Percentiles rank a stretch among this genome's conserved stretches.
Conservation (phyloP, 192 early-diverging fungal species). For the Mortierella hygrophila region DNA sequence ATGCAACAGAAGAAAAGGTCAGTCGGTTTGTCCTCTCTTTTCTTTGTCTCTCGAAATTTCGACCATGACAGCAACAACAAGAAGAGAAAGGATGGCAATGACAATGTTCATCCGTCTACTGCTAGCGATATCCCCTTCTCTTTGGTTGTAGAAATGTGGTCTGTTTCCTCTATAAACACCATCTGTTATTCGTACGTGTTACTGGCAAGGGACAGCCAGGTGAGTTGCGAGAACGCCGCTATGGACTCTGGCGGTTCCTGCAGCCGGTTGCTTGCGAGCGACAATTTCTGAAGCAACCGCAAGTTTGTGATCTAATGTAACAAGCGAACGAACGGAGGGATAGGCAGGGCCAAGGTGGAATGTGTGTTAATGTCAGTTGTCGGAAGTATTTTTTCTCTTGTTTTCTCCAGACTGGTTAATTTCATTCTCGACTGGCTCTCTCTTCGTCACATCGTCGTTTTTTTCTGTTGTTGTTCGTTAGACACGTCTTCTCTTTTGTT, state of each 20-base stretch:
- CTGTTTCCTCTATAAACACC: not conserved
- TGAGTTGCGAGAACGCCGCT: constrained; percentile 52
- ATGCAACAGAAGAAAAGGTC: not conserved
- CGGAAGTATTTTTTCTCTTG: not conserved
- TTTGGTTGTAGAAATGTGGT: not conserved
- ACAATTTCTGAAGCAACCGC: constrained; percentile 49
- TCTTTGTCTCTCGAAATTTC: not conserved
- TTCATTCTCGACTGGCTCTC: not conserved
- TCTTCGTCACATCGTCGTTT: not conserved
- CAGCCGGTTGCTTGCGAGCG: constrained; percentile 57
- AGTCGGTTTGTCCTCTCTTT: not conserved
- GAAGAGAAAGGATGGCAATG: not conserved
- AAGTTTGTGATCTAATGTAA: constrained; percentile 37
- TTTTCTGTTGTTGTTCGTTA: not conserved
- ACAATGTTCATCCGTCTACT: not conserved
- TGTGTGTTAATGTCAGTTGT: not conserved
- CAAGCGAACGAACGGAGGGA: not conserved
- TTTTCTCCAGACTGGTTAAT: not conserved
- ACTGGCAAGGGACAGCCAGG: constrained; percentile 58
- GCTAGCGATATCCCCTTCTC: not conserved
- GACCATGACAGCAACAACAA: not conserved
- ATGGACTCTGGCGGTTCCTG: constrained; percentile 55
- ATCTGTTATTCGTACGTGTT: constrained; percentile 40
- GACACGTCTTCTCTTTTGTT: not conserved
- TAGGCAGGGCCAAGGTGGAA: not conserved